These are phyloP conservation scores for Gomphus sp. DNA, from an alignment of 1,284 basidiomycete genomes.

Conservation along the genomic window DNA sequence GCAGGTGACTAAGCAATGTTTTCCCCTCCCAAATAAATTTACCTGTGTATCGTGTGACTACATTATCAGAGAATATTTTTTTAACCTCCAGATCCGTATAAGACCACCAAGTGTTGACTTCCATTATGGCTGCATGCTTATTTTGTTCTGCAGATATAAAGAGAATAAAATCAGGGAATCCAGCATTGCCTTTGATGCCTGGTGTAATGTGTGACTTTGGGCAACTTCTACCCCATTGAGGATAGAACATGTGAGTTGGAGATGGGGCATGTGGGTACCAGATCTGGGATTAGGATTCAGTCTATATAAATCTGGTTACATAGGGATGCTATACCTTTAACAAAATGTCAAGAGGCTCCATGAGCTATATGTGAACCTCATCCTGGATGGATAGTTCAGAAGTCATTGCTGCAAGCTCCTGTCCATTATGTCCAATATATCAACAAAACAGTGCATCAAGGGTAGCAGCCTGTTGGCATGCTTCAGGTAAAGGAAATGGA, in stretches of 20 bases:
- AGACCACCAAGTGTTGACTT: slow-evolving; percentile 3
- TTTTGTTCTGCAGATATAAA: background rate
- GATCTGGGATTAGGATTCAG: background rate
- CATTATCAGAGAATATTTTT: background rate
- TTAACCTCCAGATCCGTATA: background rate
- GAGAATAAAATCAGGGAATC: slow-evolving; percentile 1
- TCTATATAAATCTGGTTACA: background rate
- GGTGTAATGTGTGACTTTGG: background rate
- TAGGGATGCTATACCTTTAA: background rate
- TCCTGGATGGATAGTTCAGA: background rate
- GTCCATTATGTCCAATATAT: too few species aligned
- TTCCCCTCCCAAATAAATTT: background rate
- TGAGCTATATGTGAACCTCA: background rate
- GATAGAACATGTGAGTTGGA: background rate
- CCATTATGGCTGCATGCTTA: background rate
- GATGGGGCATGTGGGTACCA: background rate
- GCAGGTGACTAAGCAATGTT: background rate
- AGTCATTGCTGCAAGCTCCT: background rate
- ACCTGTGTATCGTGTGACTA: background rate
- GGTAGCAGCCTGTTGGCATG: too few species aligned
- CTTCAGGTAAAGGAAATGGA: too few species aligned
- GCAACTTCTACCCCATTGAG: background rate
- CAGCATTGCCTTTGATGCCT: background rate
- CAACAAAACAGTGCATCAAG: too few species aligned
- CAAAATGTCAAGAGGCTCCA: background rate